Evolutionary conservation across 1,139 yeast species (phyloP).

Genomic region (Debaryomyces coudertii): DNA sequence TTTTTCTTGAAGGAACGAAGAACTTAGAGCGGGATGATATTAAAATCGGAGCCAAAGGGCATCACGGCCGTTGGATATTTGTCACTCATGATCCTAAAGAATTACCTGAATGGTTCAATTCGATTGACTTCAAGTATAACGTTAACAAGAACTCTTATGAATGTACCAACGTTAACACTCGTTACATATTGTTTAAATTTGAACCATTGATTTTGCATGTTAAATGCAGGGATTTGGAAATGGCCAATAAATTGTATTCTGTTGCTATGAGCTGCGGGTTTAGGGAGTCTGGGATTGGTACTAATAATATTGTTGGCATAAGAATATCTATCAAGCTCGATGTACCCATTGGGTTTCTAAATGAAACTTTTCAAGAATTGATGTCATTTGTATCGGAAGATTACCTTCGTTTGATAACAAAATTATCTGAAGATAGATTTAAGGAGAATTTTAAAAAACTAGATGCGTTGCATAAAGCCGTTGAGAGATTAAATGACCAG

Average conservation of each 20-base stretch:
- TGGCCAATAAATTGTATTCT: conserved; percentile 66
- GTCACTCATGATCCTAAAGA: conserved; percentile 66
- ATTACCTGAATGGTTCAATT: conserved; percentile 55
- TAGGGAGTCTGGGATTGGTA: conserved; percentile 84
- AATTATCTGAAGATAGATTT: conserved; percentile 60
- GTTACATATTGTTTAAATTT: conserved; percentile 72
- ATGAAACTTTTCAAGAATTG: conserved; percentile 29
- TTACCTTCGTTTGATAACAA: conserved; percentile 53
- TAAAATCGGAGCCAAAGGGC: conserved; percentile 82
- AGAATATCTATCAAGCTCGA: conserved; percentile 73
- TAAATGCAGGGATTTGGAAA: conserved; percentile 62
- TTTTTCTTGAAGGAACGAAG: conserved; percentile 69
- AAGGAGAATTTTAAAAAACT: conserved; percentile 63
- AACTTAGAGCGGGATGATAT: conserved; percentile 21
- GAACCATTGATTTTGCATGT: conserved; percentile 87
- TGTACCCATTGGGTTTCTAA: conserved; percentile 66
- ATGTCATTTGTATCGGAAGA: conserved; percentile 49
- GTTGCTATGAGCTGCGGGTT: conserved; percentile 84
- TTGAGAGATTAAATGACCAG: conserved; percentile 31
- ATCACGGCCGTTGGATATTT: conserved; percentile 83
- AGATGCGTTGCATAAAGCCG: conserved; percentile 46
- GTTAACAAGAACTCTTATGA: conserved; percentile 9
- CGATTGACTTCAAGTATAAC: conserved; percentile 29
- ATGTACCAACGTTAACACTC: conserved; percentile 26
- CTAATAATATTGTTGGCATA: conserved; percentile 76